These are phyloP conservation scores for Hermanozyma aechmeae DNA, from an alignment of 805 yeast species.

Conservation along the genomic window DNA sequence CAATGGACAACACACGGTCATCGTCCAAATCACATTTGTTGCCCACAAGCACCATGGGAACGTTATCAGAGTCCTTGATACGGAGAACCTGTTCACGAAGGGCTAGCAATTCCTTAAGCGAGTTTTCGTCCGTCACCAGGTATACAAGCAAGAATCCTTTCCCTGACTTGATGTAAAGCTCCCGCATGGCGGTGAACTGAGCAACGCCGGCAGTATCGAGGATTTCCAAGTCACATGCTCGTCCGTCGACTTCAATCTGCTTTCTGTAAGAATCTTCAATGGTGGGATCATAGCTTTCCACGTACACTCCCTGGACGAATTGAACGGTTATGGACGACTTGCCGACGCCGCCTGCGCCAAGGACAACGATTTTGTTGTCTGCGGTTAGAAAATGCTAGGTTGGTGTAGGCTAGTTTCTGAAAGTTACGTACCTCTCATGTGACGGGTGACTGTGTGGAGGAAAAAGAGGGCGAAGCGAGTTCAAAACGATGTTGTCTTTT, in stretches of 20 bases:
- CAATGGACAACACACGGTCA: slow-evolving; percentile 68
- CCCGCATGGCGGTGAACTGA: slow-evolving; percentile 94
- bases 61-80: slow-evolving; percentile 66
- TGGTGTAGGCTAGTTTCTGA: too few species aligned
- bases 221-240: slow-evolving; percentile 73
- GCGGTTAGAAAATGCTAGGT: too few species aligned
- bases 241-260: slow-evolving; percentile 79
- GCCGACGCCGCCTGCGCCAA: slow-evolving; percentile 98
- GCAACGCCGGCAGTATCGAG: slow-evolving; percentile 62
- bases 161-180: slow-evolving; percentile 77
- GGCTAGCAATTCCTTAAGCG: slow-evolving; percentile 69
- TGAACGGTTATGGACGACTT: slow-evolving; percentile 90
- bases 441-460: slow-evolving; percentile 1
- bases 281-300: slow-evolving; percentile 92
- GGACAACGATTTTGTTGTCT: slow-evolving; percentile 84
- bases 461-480: slow-evolving; percentile 1
- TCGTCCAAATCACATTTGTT: slow-evolving; percentile 79
- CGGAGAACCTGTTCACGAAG: slow-evolving; percentile 77
- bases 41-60: slow-evolving; percentile 87
- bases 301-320: slow-evolving; percentile 82
- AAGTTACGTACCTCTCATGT: slow-evolving; percentile 9
- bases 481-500: not conserved
- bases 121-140: slow-evolving; percentile 51
- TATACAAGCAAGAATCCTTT: slow-evolving; percentile 58
- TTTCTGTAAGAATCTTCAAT: slow-evolving; percentile 93